phyloP scores from a whole-genome alignment of 768 basidiomycete species.

The Steccherinum ochraceum region DNA sequence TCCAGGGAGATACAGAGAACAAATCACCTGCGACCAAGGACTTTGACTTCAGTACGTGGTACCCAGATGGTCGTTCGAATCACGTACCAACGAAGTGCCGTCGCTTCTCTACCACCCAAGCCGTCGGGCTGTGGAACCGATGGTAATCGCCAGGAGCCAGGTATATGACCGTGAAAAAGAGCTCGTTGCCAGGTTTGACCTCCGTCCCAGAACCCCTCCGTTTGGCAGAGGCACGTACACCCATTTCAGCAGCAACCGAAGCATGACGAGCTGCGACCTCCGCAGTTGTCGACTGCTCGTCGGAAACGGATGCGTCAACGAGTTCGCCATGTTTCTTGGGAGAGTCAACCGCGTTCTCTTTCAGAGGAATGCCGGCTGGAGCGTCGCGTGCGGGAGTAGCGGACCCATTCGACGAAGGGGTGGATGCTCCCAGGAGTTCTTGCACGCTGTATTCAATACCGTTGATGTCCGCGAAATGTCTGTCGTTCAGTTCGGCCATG shows the following conservation, averaged over 20 bases:
- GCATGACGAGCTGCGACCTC: slow-evolving; percentile 62
- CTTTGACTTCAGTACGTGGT: background rate
- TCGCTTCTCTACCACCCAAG: slow-evolving; percentile 96
- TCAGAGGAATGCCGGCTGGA: slow-evolving; percentile 7
- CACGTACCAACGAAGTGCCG: slow-evolving; percentile 87
- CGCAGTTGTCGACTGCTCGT: slow-evolving; percentile 38
- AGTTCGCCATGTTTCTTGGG: slow-evolving; percentile 55
- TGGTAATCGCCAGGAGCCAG: slow-evolving; percentile 99
- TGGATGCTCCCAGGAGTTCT: slow-evolving; percentile 65
- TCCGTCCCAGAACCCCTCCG: slow-evolving; percentile 37
- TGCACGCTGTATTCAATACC: slow-evolving; percentile 95
- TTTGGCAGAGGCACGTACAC: slow-evolving; percentile 37
- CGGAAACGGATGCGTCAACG: slow-evolving; percentile 71
- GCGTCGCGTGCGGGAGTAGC: slow-evolving; percentile 19
- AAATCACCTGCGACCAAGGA: slow-evolving; percentile 58
- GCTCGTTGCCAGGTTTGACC: slow-evolving; percentile 68
- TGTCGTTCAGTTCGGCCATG: slow-evolving; percentile 68
- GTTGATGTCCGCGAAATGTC: slow-evolving; percentile 93
- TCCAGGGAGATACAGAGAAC: slow-evolving; percentile 94
- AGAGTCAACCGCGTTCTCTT: background rate
- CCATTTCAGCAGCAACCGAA: slow-evolving; percentile 69
- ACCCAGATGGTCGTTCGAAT: background rate
- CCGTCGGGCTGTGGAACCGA: slow-evolving; percentile 91
- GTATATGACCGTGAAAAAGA: slow-evolving; percentile 94
- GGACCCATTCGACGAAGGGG: slow-evolving; percentile 33